Evolutionary conservation across 164 flowering plant species (phyloP).

Genomic region (Vitis amurensis): DNA sequence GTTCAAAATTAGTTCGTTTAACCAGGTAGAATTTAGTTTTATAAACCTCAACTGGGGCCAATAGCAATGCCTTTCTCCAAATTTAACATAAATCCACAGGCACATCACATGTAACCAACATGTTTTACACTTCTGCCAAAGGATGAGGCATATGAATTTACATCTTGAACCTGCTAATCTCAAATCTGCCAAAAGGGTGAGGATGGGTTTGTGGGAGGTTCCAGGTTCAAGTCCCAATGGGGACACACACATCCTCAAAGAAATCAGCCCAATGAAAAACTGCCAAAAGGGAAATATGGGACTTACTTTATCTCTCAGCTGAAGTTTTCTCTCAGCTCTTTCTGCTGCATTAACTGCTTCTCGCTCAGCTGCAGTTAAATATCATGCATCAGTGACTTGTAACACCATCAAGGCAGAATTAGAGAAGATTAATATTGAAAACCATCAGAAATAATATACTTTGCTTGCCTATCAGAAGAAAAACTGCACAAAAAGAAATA

Average conservation of each 20-base stretch:
- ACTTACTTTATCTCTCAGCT: conserved; percentile 85
- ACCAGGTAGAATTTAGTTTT: background rate
- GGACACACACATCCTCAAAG: too few species aligned
- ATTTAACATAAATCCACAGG: too few species aligned
- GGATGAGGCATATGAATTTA: too few species aligned
- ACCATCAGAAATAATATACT: background rate
- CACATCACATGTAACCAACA: too few species aligned
- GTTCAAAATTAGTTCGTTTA: background rate
- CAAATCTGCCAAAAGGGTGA: too few species aligned
- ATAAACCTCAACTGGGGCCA: background rate
- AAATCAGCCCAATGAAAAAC: too few species aligned
- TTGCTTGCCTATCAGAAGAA: background rate
- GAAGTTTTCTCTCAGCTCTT: conserved; percentile 83
- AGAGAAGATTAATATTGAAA: background rate
- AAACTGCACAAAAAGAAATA: background rate
- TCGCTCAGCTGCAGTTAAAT: conserved; percentile 69
- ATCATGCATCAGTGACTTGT: background rate
- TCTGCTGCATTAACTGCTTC: conserved; percentile 92
- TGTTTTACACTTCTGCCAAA: too few species aligned
- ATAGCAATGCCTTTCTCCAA: background rate
- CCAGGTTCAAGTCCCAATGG: too few species aligned
- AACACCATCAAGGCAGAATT: conserved; percentile 1
- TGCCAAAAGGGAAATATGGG: background rate
- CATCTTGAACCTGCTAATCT: too few species aligned
- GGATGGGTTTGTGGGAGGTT: too few species aligned